phyloP scores from a whole-genome alignment of 305 asterid species.

The Fraxinus latifolia region DNA sequence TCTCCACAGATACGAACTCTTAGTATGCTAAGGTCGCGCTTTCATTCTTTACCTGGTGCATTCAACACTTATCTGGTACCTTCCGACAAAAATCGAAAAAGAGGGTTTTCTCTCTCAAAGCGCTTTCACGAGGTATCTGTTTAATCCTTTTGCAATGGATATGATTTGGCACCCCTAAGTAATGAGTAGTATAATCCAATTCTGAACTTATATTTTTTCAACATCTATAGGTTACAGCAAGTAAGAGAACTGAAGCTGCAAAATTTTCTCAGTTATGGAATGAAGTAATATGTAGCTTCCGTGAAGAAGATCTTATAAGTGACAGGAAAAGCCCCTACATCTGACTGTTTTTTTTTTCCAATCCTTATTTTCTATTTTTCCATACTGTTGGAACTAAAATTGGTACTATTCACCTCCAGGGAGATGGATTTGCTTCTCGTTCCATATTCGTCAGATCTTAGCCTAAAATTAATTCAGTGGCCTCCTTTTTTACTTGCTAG shows the following conservation, averaged over 20 bases:
- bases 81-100: constrained; percentile 61
- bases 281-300: constrained; percentile 90
- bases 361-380: constrained; percentile 10
- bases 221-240: constrained; percentile 55
- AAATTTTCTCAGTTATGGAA: constrained; percentile 97
- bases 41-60: constrained; percentile 95
- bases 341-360: constrained; percentile 15
- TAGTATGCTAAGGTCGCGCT: constrained; percentile 93
- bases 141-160: constrained; percentile 24
- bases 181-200: constrained; percentile 11
- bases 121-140: constrained; percentile 59
- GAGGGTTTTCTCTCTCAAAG: constrained; percentile 70
- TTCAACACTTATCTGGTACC: constrained; percentile 90
- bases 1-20: constrained; percentile 86
- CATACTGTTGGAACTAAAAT: constrained; percentile 27
- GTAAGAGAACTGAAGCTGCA: constrained; percentile 93
- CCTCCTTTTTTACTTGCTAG: constrained; percentile 99
- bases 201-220: constrained; percentile 19
- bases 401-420: constrained; percentile 50
- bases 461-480: constrained; percentile 88
- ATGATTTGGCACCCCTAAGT: constrained; percentile 27
- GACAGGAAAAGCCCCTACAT: constrained; percentile 63
- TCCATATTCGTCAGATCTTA: constrained; percentile 93
- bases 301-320: constrained; percentile 97
- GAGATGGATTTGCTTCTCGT: constrained; percentile 99